Evolutionary conservation across 306 rosid species (phyloP).

Genomic region (Senna siamea): DNA sequence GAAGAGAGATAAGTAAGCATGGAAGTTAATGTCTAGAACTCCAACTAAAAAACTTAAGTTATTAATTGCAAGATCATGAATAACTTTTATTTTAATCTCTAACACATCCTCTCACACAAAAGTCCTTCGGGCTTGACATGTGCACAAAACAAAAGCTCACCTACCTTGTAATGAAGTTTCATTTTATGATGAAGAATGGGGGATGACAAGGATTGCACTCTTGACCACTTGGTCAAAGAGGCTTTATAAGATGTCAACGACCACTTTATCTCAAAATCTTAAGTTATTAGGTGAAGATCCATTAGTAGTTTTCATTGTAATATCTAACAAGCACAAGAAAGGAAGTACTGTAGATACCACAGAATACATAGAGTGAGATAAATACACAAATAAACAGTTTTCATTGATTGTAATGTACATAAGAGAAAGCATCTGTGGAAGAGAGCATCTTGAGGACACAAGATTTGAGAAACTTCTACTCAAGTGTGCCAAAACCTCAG

Average conservation of each 20-base stretch:
- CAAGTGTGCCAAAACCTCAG: slow-evolving; percentile 19
- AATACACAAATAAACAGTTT: neutral
- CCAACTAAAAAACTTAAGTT: neutral
- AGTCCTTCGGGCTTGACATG: neutral
- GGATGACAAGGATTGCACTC: neutral
- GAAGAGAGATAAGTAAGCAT: slow-evolving; percentile 34
- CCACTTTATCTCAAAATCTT: neutral
- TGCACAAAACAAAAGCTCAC: neutral
- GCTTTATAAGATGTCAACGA: neutral
- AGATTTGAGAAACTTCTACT: neutral
- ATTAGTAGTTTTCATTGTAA: neutral
- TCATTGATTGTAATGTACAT: neutral
- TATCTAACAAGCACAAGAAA: neutral
- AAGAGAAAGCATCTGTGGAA: neutral
- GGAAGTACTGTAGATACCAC: slow-evolving; percentile 9
- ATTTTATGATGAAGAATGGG: neutral
- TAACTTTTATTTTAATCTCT: neutral
- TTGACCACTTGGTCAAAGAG: neutral
- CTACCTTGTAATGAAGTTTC: neutral
- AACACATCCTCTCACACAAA: neutral
- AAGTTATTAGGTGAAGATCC: neutral
- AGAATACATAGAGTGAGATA: slow-evolving; percentile 12
- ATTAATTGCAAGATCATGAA: neutral
- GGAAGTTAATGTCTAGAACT: slow-evolving; percentile 6
- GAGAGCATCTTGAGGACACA: neutral